A percentile compares a stretch with the other conserved stretches of the same genome.
phyloP scores from a whole-genome alignment of 768 basidiomycete species.

The Tylopilus sp. region DNA sequence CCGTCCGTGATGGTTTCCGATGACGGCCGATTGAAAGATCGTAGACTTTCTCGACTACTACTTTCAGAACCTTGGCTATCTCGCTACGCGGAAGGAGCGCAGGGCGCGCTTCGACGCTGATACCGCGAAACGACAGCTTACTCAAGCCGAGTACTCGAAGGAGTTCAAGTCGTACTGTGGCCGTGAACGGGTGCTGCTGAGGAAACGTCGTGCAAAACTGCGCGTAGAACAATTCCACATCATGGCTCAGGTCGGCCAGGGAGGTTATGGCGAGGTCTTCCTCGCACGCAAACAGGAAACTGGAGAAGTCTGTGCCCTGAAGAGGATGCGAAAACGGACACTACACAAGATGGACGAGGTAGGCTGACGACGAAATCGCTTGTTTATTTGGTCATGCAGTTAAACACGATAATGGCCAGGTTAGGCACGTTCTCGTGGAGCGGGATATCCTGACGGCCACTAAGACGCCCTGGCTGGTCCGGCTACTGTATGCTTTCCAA shows the following conservation, averaged over 20 bases:
- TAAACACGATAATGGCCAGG: too few species aligned
- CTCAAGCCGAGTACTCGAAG: conserved; percentile 52
- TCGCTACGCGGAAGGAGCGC: conserved; percentile 82
- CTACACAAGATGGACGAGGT: conserved; percentile 99
- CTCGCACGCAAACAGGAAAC: conserved; percentile 94
- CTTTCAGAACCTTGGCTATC: conserved; percentile 90
- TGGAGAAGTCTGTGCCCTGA: conserved; percentile 93
- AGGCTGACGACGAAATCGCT: conserved; percentile 10
- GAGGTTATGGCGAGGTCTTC: conserved; percentile 97
- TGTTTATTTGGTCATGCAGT: too few species aligned
- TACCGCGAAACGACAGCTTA: conserved; percentile 63
- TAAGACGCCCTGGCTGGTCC: conserved; percentile 96
- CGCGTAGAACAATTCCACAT: conserved; percentile 96
- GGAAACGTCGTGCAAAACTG: conserved; percentile 89
- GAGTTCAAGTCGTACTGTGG: conserved; percentile 95
- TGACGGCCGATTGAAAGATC: conserved; percentile 8
- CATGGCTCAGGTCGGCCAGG: conserved; percentile 98
- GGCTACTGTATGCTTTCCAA: conserved; percentile 95
- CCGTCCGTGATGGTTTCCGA: conserved; percentile 4
- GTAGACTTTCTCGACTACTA: conserved; percentile 97
- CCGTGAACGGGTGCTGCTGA: conserved; percentile 88
- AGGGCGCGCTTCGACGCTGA: conserved; percentile 80
- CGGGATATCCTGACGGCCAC: conserved; percentile 97
- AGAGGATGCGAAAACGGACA: conserved; percentile 95
- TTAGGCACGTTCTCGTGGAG: conserved; percentile 97